Evolutionary conservation across 1,284 basidiomycete genomes (phyloP), one percentile per base, ranked within the genome.

Genomic region (Trametes polyzona): DNA sequence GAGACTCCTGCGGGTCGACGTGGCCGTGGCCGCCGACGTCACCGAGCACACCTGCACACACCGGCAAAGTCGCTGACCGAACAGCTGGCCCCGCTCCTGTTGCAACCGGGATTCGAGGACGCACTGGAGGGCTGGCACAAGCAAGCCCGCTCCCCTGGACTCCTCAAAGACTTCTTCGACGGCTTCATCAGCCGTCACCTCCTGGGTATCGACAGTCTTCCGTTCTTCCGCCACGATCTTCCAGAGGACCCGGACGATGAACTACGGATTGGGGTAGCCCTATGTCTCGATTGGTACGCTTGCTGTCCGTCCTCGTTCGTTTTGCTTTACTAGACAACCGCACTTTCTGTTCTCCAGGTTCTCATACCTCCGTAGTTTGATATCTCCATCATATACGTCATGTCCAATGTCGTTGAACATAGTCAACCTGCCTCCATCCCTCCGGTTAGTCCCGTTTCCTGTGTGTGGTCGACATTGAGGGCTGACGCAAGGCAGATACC

Each of bases 301-400:
- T n/a, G n/a, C n/a, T n/a, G n/a, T n/a, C n/a, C n/a, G n/a, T n/a
- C n/a, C n/a, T 52, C 29, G 59, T 24, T 7, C n/a, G 55, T 57
- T 40, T 23, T 21, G 8, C n/a, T 2, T 16, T 3, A 6, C 19
- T 21, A 4, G 16, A 5, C 17, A 24, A 8, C 12, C n/a, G 7
- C 4, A 27, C n/a, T 6, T 1, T 17, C 27, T 43, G 6, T 26
- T 4, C 4, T 29, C 2, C 42, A 74, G 74, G 69, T 74, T 76
- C 50, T 75, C 71, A 4, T 74, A 73, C 39, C 57, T 71, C 4
- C 63, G 67, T 0, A 71, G 69, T 26, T 59, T 67, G 9, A 71
- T 73, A 16, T 55, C 73, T 0, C 68, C 67, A 2, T 74, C 73
- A 3, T 73, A 76, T 57, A 66, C 70, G 0, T 73, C 72, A 1